Evolutionary conservation across 1,139 yeast genomes (phyloP), one percentile per base, ranked within the genome.

Genomic region (Kurtzmaniella quercitrusa): DNA sequence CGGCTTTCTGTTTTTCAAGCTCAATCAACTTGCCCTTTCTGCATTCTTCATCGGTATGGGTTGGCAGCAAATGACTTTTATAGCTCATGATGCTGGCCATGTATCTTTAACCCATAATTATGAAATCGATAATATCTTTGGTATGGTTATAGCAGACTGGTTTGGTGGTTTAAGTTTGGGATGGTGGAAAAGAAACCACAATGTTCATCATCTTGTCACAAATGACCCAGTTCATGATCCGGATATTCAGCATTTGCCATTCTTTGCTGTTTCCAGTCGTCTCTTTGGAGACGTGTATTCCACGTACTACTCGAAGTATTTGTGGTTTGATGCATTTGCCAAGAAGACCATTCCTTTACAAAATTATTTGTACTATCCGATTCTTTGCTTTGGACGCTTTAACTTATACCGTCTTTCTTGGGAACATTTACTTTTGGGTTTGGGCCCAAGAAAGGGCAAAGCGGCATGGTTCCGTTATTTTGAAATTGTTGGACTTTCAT

Each of bases 111-210:
- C 95, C 0, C 96, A 88, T 60, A 71, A 85, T 53, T 88, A 84
- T 60, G 84, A 83, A 52, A 40, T 78, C n/a, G 96, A 88, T 60
- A 88, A 84, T 55, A 57, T 84, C 9, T 70, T 86, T 48, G 95
- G 96, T 1, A 78, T 82, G 62, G 36, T 80, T 1, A 68, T 88
- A 40, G 95, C 96, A 2, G 80, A 86, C 50, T 88, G 76, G 69
- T 63, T 82, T 44, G 96, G 96, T n/a, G 96, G 96, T 0, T 68
- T 88, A 42, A 86, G 95, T 42, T 61, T 88, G 33, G 95, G 96
- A 1, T 88, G 96, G 96, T 88, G 96, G 96, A 89, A 88, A 55
- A 73, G 93, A 42, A 88, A 86, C 61, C 96, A 88, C 61, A 88
- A 88, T 59, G 95, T 88, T 18, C 96, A 89, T 59, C 96, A 88